A percentile compares a stretch with the other conserved stretches of the same genome.
Conservation (phyloP, 2,329 filamentous ascomycete genomes). For the Rhytidhysteron rufulum region DNA sequence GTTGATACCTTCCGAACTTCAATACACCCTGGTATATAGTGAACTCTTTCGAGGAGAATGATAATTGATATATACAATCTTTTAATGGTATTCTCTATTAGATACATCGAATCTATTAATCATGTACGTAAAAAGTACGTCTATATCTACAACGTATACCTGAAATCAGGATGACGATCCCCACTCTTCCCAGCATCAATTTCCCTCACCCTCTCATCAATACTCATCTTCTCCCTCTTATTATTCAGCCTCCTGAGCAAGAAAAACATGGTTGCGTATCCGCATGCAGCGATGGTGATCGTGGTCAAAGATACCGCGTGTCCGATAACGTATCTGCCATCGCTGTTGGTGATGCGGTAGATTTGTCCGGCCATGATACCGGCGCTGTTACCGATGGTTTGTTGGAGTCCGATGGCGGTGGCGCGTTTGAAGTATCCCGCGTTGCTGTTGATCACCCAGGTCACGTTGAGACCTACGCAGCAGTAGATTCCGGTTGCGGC, state of each 20-base stretch:
- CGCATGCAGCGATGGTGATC: conserved; percentile 11
- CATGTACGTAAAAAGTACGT: no score
- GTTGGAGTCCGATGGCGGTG: conserved; percentile 8
- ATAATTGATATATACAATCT: no score
- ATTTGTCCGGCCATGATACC: conserved; percentile 49
- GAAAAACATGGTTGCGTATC: conserved; percentile 24
- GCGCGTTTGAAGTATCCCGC: conserved; percentile 14
- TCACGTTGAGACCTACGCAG: conserved; percentile 51
- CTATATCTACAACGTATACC: conserved; percentile 25
- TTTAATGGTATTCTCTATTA: no score
- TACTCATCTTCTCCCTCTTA: conserved; percentile 41
- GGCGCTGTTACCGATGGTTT: conserved; percentile 47
- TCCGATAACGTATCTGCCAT: conserved; percentile 12
- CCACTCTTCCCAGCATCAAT: conserved; percentile 47
- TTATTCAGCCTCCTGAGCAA: conserved; percentile 50
- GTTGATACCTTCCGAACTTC: no score
- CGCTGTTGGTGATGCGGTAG: conserved; percentile 10
- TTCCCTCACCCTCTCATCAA: conserved; percentile 43
- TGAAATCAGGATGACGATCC: conserved; percentile 49
- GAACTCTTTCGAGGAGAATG: no score
- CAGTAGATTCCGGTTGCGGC: conserved; percentile 52
- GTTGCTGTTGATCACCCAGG: conserved; percentile 53
- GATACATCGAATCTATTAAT: no score
- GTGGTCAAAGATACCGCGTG: conserved; percentile 24
- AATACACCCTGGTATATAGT: no score